Percentiles rank a stretch among this genome's conserved stretches.
Evolutionary conservation across 768 basidiomycete genomes (phyloP).

Genomic region (Hypholoma sublateritium): DNA sequence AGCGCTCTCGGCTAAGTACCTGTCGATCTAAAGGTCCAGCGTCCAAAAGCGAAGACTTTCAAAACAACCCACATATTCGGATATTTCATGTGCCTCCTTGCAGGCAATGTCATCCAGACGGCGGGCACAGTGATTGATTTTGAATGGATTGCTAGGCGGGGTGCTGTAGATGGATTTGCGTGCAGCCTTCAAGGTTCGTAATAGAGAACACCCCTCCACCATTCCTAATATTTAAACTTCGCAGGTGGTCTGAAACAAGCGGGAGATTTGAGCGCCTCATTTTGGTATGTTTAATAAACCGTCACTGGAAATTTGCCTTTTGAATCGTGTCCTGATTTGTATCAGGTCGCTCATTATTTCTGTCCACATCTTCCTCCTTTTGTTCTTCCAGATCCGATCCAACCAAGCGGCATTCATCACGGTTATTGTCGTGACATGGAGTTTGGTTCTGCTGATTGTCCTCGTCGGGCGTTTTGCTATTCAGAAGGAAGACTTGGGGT

Average conservation of each 20-base stretch:
- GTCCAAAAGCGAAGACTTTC: slow-evolving; percentile 18
- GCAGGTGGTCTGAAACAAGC: slow-evolving; percentile 17
- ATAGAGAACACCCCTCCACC: no score
- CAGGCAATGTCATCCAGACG: slow-evolving; percentile 27
- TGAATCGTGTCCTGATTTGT: not conserved
- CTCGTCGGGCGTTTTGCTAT: slow-evolving; percentile 37
- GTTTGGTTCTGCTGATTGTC: slow-evolving; percentile 29
- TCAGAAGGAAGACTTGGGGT: slow-evolving; percentile 30
- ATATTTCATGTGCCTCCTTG: slow-evolving; percentile 26
- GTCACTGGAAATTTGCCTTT: not conserved
- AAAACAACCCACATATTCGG: slow-evolving; percentile 25
- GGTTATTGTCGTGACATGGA: slow-evolving; percentile 35
- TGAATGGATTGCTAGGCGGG: slow-evolving; percentile 24
- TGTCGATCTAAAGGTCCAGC: slow-evolving; percentile 6
- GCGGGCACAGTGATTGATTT: slow-evolving; percentile 25
- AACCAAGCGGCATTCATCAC: slow-evolving; percentile 21
- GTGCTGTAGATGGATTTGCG: slow-evolving; percentile 15
- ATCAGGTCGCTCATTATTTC: slow-evolving; percentile 33
- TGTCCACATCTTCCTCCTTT: slow-evolving; percentile 28
- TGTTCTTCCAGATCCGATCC: slow-evolving; percentile 36
- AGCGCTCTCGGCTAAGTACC: not conserved
- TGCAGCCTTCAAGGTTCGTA: slow-evolving; percentile 27
- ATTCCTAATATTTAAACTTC: not conserved
- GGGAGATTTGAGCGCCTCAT: slow-evolving; percentile 42
- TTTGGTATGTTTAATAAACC: slow-evolving; percentile 22